phyloP scores from a whole-genome alignment of 202 grass and related monocot species.

The Carex sylvatica region DNA sequence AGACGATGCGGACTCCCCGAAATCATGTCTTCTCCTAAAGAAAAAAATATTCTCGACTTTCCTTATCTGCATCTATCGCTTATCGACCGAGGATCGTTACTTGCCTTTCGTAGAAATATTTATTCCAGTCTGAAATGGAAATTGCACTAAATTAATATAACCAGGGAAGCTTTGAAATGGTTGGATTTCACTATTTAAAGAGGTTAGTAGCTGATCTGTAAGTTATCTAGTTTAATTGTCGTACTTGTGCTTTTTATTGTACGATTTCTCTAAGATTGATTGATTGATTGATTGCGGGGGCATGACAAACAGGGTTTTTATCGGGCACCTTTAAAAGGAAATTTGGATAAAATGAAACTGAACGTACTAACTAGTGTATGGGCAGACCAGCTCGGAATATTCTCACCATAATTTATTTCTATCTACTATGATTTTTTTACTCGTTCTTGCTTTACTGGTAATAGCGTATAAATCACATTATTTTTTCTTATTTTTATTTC shows the following conservation, averaged over 20 bases:
- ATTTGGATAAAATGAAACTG: not conserved
- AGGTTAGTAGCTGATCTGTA: constrained; percentile 6
- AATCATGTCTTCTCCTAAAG: not conserved
- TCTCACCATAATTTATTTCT: not conserved
- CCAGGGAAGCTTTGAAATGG: not conserved
- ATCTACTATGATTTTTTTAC: not conserved
- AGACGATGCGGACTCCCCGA: too few relatives aligned
- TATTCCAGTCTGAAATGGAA: not conserved
- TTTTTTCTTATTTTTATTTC: not conserved
- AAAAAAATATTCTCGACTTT: not conserved
- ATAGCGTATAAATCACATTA: not conserved
- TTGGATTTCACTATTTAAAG: constrained; percentile 5
- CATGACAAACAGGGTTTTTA: not conserved
- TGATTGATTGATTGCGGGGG: not conserved
- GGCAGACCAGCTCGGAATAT: not conserved
- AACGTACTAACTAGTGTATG: not conserved
- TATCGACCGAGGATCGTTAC: not conserved
- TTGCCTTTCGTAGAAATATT: constrained; percentile 20
- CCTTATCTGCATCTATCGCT: not conserved
- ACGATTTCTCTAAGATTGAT: not conserved
- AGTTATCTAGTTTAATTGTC: not conserved
- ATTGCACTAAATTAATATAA: not conserved
- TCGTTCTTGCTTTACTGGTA: not conserved
- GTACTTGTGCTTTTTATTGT: not conserved
- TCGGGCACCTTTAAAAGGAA: not conserved